Conservation (phyloP, 495 filamentous ascomycete species). For the Cetradonia linearis region DNA sequence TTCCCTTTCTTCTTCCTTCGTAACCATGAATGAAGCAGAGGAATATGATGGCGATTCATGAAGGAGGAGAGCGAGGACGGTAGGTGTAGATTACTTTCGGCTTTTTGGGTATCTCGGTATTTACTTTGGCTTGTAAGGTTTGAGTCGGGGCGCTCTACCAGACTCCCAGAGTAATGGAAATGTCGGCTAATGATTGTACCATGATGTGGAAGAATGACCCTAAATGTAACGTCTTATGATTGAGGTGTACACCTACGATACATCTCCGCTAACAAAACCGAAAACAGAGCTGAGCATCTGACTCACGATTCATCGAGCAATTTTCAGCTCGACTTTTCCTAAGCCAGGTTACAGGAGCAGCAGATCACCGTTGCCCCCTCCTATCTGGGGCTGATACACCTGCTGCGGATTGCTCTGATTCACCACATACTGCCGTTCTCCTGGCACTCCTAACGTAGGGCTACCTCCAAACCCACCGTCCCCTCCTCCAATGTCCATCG, state of each 20-base stretch:
- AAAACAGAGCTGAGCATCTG: too few species aligned
- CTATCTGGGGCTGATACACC: conserved; percentile 42
- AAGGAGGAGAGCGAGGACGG: not conserved
- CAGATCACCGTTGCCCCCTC: conserved; percentile 41
- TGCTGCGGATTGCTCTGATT: conserved; percentile 44
- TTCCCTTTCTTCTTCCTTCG: not conserved
- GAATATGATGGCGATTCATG: not conserved
- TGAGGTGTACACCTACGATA: too few species aligned
- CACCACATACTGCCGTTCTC: conserved; percentile 43
- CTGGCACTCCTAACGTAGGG: conserved; percentile 31
- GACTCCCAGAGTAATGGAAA: too few species aligned
- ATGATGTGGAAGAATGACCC: too few species aligned
- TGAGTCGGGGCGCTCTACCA: not conserved
- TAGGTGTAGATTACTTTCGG: not conserved
- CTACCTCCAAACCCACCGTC: conserved; percentile 31
- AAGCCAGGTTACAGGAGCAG: conserved; percentile 32
- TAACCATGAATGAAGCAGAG: not conserved
- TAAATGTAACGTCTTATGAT: too few species aligned
- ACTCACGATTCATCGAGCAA: too few species aligned
- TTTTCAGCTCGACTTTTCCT: not conserved
- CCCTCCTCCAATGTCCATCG: conserved; percentile 48
- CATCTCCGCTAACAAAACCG: not conserved
- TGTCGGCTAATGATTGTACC: too few species aligned
- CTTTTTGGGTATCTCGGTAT: not conserved
- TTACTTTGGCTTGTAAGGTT: not conserved